Conservation (phyloP, 2,329 filamentous ascomycete genomes). For the Scedosporium dehoogii region DNA sequence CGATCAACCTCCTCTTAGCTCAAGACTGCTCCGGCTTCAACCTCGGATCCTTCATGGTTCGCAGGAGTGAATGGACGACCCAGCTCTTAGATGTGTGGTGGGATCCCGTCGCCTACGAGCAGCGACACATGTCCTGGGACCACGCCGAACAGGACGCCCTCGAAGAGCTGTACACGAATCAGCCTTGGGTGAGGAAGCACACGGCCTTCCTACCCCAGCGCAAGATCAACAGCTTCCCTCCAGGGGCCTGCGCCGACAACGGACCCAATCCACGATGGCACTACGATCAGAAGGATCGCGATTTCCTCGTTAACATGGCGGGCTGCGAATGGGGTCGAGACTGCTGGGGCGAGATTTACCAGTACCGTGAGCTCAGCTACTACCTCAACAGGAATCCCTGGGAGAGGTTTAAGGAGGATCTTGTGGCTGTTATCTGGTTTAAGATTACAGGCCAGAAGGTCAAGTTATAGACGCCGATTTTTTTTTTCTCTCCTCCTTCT, state of each 20-base stretch:
- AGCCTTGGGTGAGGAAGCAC: constrained; percentile 86
- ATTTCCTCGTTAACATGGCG: constrained; percentile 97
- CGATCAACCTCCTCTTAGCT: constrained; percentile 78
- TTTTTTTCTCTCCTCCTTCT: background rate
- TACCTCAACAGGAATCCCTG: constrained; percentile 75
- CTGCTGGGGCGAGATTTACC: constrained; percentile 97
- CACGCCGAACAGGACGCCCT: constrained; percentile 97
- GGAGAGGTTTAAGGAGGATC: constrained; percentile 64
- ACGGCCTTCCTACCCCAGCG: constrained; percentile 85
- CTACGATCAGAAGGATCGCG: constrained; percentile 74
- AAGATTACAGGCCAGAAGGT: constrained; percentile 53
- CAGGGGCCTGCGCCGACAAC: constrained; percentile 75
- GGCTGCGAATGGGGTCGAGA: constrained; percentile 95
- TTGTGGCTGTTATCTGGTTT: constrained; percentile 50
- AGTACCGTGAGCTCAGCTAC: constrained; percentile 85
- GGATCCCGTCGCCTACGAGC: constrained; percentile 95
- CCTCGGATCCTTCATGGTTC: constrained; percentile 87
- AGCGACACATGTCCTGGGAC: constrained; percentile 98
- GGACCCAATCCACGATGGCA: constrained; percentile 64
- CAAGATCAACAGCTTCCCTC: constrained; percentile 88
- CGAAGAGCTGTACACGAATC: constrained; percentile 81
- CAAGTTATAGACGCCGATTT: constrained; percentile 33
- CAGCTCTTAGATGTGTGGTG: constrained; percentile 93
- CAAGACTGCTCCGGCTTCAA: constrained; percentile 97
- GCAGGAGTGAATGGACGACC: constrained; percentile 80